Conservation (phyloP, 495 filamentous ascomycete species). For the Amorphotheca resinae region DNA sequence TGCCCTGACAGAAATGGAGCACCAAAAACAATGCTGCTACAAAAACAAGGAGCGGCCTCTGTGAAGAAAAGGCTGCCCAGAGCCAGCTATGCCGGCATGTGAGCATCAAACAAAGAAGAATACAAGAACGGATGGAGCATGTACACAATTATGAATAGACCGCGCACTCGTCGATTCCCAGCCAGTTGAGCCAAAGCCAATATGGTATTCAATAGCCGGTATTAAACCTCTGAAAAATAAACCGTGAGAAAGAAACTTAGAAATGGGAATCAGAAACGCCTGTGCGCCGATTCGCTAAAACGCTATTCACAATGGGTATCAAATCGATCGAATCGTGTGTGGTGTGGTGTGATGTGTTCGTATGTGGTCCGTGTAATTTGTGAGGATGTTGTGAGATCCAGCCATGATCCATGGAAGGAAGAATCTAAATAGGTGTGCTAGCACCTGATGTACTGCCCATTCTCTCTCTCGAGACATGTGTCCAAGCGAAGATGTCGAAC, state of each 20-base stretch:
- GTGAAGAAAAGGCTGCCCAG: neutral
- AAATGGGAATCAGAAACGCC: neutral
- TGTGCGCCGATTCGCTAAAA: constrained; percentile 18
- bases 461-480: constrained; percentile 31
- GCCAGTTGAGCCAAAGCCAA: neutral
- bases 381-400: constrained; percentile 3
- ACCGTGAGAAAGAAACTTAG: neutral
- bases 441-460: constrained; percentile 16
- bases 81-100: neutral
- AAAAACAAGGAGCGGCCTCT: neutral
- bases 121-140: neutral
- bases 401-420: neutral
- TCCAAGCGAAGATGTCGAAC: constrained; percentile 46
- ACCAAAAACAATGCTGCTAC: neutral
- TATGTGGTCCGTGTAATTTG: too few species aligned
- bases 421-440: too few species aligned
- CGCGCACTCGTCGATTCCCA: neutral
- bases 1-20: neutral
- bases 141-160: neutral
- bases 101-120: neutral
- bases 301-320: constrained; percentile 25
- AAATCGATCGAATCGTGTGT: constrained; percentile 15
- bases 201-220: neutral
- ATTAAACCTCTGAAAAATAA: neutral
- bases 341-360: too few species aligned